Evolutionary conservation across 2,329 filamentous ascomycete species (phyloP).

Genomic region (Beauveria brongniartii): DNA sequence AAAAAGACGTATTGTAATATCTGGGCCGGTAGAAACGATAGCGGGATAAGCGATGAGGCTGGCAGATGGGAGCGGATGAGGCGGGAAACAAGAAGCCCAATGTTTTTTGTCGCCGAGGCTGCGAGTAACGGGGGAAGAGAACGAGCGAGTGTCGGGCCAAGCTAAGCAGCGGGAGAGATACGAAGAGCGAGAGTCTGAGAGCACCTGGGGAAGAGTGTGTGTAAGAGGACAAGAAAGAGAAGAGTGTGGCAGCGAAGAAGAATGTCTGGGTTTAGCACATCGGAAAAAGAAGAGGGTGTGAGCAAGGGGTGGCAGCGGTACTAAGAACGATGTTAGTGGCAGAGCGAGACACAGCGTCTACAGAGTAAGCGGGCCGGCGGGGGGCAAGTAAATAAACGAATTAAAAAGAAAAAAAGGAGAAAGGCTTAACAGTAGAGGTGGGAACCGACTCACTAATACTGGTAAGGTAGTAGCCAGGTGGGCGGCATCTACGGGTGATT

Average conservation of each 20-base stretch:
- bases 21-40: background rate
- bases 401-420: too few species aligned
- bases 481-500: too few species aligned
- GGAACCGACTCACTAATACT: too few species aligned
- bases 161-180: constrained; percentile 2
- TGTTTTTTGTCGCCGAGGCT: background rate
- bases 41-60: background rate
- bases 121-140: background rate
- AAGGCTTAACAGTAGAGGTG: too few species aligned
- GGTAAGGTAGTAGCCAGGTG: too few species aligned
- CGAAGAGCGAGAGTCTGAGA: constrained; percentile 1
- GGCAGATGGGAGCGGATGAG: background rate
- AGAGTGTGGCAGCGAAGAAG: constrained; percentile 9
- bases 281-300: background rate
- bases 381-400: too few species aligned
- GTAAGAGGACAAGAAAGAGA: constrained; percentile 7
- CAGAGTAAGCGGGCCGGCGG: background rate
- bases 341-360: background rate
- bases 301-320: background rate
- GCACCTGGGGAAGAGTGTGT: background rate
- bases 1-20: background rate
- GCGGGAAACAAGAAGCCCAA: background rate
- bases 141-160: constrained; percentile 8
- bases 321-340: constrained; percentile 4
- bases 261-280: constrained; percentile 5